Conservation (phyloP, 163 green algal genomes). For the Prototheca wickerhamii region DNA sequence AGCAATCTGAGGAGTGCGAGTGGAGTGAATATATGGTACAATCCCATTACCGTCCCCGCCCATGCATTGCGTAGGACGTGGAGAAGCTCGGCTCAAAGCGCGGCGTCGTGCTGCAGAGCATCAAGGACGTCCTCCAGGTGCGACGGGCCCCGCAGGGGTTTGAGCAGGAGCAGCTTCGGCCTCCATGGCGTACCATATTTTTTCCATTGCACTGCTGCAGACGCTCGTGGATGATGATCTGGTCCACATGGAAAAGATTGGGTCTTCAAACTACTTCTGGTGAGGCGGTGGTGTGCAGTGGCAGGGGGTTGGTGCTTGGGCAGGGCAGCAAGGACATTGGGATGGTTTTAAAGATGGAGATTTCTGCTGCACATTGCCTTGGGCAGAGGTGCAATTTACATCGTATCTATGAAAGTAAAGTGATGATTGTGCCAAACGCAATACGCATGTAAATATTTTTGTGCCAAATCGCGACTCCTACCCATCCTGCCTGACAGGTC, state of each 20-base stretch:
- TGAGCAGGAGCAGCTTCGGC: neutral
- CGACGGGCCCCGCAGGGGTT: no score
- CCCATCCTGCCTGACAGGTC: constrained; percentile 23
- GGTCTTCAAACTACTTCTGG: constrained; percentile 84
- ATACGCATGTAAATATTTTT: no score
- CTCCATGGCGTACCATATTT: neutral
- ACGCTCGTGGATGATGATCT: constrained; percentile 80
- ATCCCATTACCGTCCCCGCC: neutral
- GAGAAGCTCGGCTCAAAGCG: constrained; percentile 75
- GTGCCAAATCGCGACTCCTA: neutral
- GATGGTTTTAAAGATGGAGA: neutral
- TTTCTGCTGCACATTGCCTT: no score
- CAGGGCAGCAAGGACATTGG: neutral
- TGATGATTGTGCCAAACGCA: neutral
- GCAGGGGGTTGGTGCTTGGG: neutral
- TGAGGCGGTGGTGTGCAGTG: constrained; percentile 7
- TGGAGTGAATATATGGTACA: neutral
- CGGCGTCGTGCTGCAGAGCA: constrained; percentile 68
- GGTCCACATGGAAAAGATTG: constrained; percentile 79
- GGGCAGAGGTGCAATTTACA: neutral
- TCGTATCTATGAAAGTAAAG: neutral
- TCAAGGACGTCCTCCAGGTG: constrained; percentile 85
- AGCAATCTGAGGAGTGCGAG: no score
- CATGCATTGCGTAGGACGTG: constrained; percentile 52
- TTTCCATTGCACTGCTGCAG: constrained; percentile 22